phyloP scores from a whole-genome alignment of 192 early-diverging fungal species.

The Coemansia sp. region DNA sequence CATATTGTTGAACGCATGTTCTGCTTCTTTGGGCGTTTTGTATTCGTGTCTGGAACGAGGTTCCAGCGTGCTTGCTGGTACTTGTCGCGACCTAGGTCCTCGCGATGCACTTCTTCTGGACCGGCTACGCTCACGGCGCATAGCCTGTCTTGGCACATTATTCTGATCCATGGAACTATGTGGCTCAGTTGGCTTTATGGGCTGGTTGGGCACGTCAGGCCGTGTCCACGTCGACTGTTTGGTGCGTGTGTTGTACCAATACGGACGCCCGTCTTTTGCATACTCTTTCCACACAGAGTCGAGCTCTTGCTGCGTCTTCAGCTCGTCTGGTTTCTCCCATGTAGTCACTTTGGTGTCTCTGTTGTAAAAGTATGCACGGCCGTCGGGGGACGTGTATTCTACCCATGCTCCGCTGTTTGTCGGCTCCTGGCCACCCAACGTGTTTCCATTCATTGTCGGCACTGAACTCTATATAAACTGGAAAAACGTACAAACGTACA shows the following conservation, averaged over 20 bases:
- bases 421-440: too few relatives aligned
- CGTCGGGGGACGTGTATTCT: slow-evolving; percentile 75
- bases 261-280: slow-evolving; percentile 73
- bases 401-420: slow-evolving; percentile 57
- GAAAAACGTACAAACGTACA: too few relatives aligned
- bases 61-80: neutral
- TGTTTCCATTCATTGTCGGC: neutral
- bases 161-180: neutral
- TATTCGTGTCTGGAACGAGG: slow-evolving; percentile 47
- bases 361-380: slow-evolving; percentile 86
- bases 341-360: slow-evolving; percentile 69
- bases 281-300: slow-evolving; percentile 83
- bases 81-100: slow-evolving; percentile 9
- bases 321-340: slow-evolving; percentile 94
- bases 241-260: slow-evolving; percentile 79
- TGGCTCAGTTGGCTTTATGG: neutral
- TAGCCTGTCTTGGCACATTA: too few relatives aligned
- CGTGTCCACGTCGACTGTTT: slow-evolving; percentile 86
- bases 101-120: neutral
- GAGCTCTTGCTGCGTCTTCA: slow-evolving; percentile 74
- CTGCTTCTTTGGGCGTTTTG: slow-evolving; percentile 76
- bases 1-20: slow-evolving; percentile 72
- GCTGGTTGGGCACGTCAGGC: slow-evolving; percentile 60
- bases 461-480: too few relatives aligned
- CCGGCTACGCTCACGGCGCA: neutral